Percentiles rank a stretch among this genome's conserved stretches.
These are phyloP conservation scores for Hanseniaspora hatyaiensis DNA, from an alignment of 805 yeast genomes.

Conservation along the genomic window DNA sequence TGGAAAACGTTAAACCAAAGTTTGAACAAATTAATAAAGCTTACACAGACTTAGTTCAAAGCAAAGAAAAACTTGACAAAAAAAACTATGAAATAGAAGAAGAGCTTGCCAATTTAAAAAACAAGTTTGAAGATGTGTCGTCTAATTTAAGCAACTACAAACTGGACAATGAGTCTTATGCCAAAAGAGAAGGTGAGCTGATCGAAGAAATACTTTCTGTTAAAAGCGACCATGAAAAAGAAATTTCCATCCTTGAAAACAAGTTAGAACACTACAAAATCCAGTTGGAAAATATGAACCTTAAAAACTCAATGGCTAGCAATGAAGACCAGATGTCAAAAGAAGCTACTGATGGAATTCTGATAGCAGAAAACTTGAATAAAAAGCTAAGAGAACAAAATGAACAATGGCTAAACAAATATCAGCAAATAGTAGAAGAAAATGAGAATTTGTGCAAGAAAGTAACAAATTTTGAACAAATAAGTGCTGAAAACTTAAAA, in stretches of 20 bases:
- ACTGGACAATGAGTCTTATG: slow-evolving; percentile 17
- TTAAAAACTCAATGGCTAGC: background rate
- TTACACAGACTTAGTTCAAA: slow-evolving; percentile 19
- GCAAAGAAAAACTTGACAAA: slow-evolving; percentile 20
- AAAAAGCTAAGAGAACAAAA: slow-evolving; percentile 80
- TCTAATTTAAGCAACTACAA: slow-evolving; percentile 22
- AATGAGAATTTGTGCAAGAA: slow-evolving; percentile 21
- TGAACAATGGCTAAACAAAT: slow-evolving; percentile 42
- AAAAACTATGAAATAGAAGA: slow-evolving; percentile 16
- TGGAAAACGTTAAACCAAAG: slow-evolving; percentile 22
- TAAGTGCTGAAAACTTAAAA: slow-evolving; percentile 22
- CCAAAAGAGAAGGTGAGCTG: slow-evolving; percentile 1
- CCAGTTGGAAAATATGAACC: slow-evolving; percentile 38
- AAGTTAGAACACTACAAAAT: slow-evolving; percentile 58
- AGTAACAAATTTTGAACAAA: slow-evolving; percentile 25
- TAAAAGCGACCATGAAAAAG: slow-evolving; percentile 31
- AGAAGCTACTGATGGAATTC: slow-evolving; percentile 15
- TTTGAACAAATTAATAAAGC: slow-evolving; percentile 17
- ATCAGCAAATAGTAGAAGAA: slow-evolving; percentile 37
- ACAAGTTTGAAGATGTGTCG: slow-evolving; percentile 32
- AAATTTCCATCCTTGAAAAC: slow-evolving; percentile 50
- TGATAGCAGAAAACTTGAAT: slow-evolving; percentile 62
- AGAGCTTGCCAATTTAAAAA: slow-evolving; percentile 20
- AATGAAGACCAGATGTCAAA: slow-evolving; percentile 7
- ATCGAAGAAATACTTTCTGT: slow-evolving; percentile 18